Conservation (phyloP, 148 eudicot genomes). For the Heliamphora exappendiculata region DNA sequence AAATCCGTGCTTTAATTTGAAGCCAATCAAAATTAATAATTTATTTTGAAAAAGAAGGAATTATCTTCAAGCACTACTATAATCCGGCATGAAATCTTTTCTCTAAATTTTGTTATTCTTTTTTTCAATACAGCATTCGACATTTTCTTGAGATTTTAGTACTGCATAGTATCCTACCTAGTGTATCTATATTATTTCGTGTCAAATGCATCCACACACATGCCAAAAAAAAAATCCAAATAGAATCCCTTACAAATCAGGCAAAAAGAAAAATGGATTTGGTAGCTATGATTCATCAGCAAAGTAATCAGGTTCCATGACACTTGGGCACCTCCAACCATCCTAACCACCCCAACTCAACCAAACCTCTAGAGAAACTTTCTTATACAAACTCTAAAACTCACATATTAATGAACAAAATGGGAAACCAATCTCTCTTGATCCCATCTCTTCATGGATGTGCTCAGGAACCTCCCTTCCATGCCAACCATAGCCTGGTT, state of each 20-base stretch:
- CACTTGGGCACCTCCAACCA: not conserved
- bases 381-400: not conserved
- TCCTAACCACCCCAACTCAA: conserved; percentile 8
- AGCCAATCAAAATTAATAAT: too few relatives aligned
- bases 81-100: not conserved
- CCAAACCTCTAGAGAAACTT: conserved; percentile 1
- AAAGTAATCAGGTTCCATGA: not conserved
- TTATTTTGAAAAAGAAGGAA: not conserved
- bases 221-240: not conserved
- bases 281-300: not conserved
- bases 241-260: not conserved
- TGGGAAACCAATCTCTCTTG: not conserved
- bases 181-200: too few relatives aligned
- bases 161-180: too few relatives aligned
- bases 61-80: not conserved
- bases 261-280: not conserved
- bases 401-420: not conserved
- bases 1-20: too few relatives aligned
- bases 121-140: too few relatives aligned
- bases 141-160: too few relatives aligned
- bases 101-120: too few relatives aligned
- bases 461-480: conserved; percentile 7
- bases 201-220: too few relatives aligned
- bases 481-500: conserved; percentile 8
- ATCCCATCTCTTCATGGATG: conserved; percentile 7